These are phyloP conservation scores for Tardiomyces depauwii DNA, from an alignment of 1,139 yeast species.

Conservation along the genomic window DNA sequence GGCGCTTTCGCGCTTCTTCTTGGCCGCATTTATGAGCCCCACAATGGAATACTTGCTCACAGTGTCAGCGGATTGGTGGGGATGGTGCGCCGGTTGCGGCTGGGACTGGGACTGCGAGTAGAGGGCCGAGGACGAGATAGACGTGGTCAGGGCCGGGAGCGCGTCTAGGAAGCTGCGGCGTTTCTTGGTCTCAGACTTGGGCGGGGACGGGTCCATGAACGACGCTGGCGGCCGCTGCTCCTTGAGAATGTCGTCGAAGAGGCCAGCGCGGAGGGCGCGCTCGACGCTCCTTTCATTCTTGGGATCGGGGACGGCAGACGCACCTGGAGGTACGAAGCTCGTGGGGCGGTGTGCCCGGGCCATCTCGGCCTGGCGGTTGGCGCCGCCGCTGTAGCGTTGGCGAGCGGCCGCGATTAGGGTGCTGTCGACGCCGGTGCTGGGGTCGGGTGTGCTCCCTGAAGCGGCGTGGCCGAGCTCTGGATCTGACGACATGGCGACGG, in stretches of 20 bases:
- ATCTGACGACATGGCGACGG: constrained; percentile 6
- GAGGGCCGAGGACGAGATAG: not conserved
- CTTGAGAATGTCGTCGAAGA: constrained; percentile 2
- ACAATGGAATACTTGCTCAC: constrained; percentile 6
- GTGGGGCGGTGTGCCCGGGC: not conserved
- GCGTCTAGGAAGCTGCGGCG: not conserved
- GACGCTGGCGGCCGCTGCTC: not conserved
- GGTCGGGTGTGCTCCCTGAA: not conserved
- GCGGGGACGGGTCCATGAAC: not conserved
- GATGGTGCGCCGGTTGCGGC: not conserved
- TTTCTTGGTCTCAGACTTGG: not conserved
- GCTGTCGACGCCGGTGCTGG: not conserved
- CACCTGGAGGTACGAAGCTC: constrained; percentile 1
- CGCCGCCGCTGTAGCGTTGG: not conserved
- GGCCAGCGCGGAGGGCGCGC: constrained; percentile 7
- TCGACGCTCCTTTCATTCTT: constrained; percentile 7
- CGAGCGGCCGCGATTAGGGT: not conserved
- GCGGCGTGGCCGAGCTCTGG: not conserved
- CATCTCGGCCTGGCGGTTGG: not conserved
- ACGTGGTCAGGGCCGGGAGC: not conserved
- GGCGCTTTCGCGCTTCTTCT: constrained; percentile 4
- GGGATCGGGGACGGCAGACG: constrained; percentile 7
- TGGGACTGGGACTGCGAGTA: not conserved
- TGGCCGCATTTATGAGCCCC: constrained; percentile 16
- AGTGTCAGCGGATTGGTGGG: not conserved